Conservation (phyloP, 257 asterid species). For the Rehmannia glutinosa region DNA sequence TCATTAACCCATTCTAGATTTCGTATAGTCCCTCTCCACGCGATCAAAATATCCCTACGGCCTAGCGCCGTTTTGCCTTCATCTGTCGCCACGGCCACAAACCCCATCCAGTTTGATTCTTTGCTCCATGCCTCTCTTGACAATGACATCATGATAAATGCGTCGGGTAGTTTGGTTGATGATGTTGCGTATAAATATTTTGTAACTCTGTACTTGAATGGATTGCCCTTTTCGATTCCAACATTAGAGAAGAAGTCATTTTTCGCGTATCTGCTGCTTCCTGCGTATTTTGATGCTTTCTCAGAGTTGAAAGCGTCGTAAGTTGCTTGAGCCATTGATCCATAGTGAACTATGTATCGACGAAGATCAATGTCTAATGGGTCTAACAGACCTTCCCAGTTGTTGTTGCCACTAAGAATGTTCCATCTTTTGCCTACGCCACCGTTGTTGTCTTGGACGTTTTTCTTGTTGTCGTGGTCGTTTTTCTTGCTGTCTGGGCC, state of each 20-base stretch:
- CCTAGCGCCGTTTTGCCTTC: conserved; percentile 58
- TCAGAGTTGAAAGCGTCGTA: conserved; percentile 59
- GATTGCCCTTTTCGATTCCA: conserved; percentile 49
- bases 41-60: conserved; percentile 66
- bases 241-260: conserved; percentile 38
- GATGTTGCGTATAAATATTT: conserved; percentile 68
- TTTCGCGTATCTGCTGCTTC: conserved; percentile 45
- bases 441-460: no score
- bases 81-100: conserved; percentile 72
- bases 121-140: conserved; percentile 70
- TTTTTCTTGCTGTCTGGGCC: background rate
- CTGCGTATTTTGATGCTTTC: conserved; percentile 60
- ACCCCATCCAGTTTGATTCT: conserved; percentile 87
- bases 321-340: conserved; percentile 62
- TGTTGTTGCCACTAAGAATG: conserved; percentile 51
- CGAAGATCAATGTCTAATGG: conserved; percentile 74
- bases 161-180: conserved; percentile 39
- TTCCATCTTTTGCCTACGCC: conserved; percentile 44
- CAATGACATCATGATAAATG: conserved; percentile 45
- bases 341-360: conserved; percentile 57
- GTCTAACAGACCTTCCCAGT: conserved; percentile 61
- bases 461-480: background rate
- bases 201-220: conserved; percentile 44
- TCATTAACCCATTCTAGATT: conserved; percentile 73
- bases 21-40: conserved; percentile 77